Conservation (phyloP, 202 grass and related monocot genomes). For the Carex arenaria region DNA sequence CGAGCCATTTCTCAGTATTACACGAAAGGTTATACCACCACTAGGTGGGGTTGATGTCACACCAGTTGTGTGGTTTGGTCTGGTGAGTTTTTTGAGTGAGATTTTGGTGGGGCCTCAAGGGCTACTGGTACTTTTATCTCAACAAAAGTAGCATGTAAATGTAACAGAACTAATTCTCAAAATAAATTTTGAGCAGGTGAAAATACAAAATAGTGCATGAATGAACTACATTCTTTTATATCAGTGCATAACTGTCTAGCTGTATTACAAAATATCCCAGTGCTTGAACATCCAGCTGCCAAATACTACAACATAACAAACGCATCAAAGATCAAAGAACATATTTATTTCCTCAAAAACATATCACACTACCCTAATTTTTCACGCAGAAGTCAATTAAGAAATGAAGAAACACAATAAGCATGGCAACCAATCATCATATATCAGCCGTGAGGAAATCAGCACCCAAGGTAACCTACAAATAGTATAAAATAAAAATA, state of each 20-base stretch:
- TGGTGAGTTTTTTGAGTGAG: slow-evolving; percentile 91
- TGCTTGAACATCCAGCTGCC: neutral
- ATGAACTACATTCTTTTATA: neutral
- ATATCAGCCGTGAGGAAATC: slow-evolving; percentile 80
- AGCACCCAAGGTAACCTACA: slow-evolving; percentile 58
- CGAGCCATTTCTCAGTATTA: slow-evolving; percentile 64
- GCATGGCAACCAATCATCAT: slow-evolving; percentile 34
- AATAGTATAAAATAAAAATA: neutral
- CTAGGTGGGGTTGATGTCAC: slow-evolving; percentile 88
- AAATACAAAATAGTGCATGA: neutral
- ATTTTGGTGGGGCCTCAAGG: slow-evolving; percentile 86
- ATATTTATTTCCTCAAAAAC: neutral
- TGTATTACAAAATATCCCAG: neutral
- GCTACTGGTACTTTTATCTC: slow-evolving; percentile 72
- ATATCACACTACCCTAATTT: slow-evolving; percentile 1
- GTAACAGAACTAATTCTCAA: neutral
- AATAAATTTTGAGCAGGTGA: slow-evolving; percentile 7
- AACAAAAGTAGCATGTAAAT: slow-evolving; percentile 35
- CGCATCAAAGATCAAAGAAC: neutral
- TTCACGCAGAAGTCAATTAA: slow-evolving; percentile 13
- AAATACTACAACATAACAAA: neutral
- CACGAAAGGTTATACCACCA: slow-evolving; percentile 73
- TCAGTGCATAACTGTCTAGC: neutral
- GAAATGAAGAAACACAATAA: slow-evolving; percentile 21
- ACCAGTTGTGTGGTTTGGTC: slow-evolving; percentile 91